Base-by-base conservation (phyloP, 805 yeast species). In the Metschnikowia picachoensis region DNA sequence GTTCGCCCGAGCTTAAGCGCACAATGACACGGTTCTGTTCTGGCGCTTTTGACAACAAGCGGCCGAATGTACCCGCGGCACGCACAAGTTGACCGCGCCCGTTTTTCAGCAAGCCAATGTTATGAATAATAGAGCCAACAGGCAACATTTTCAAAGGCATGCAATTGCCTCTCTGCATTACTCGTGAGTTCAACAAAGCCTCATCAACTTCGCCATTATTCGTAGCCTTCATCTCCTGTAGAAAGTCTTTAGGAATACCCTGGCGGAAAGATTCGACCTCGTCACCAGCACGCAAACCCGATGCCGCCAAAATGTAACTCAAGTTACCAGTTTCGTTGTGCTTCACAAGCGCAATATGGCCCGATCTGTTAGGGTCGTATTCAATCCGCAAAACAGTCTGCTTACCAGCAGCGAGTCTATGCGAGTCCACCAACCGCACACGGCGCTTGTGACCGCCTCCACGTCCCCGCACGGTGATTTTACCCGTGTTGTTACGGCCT, bases 361-460 rank as follows among this genome's bases (percentile, higher is more conserved):
- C 85, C 3, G 95, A 79, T 73, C 99, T 80, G 59, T 87, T 87
- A 40, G 99, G 99, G 68, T 94, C 99, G 62, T 89, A 89, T 67
- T 94, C 99, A 49, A 94, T 87, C 64, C 99, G 77, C 52, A 82
- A 70, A 17, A 94, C 97, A 30, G 78, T 76, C 58, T 88, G 94
- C 37, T 76, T 77, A 27, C 97, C 98, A 1, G 82, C 68, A 3
- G 64, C 76, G 34, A 64, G 59, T 60, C 99, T 79, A 57, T 74
- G 70, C 59, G 83, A 83, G 67, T 94, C 99, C 17, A 94, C 77
- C 30, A 87, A 65, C 59, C 99, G 80, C 34, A 87, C 76, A 67
- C 99, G 81, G 60, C 92, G 83, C 66, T 87, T 87, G 65, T 87
- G 94, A 31, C 98, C 98, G 59, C 99, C 99, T 64, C 98, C 99